phyloP scores from a whole-genome alignment of 148 eudicot genomes.

The Camellia japonica region DNA sequence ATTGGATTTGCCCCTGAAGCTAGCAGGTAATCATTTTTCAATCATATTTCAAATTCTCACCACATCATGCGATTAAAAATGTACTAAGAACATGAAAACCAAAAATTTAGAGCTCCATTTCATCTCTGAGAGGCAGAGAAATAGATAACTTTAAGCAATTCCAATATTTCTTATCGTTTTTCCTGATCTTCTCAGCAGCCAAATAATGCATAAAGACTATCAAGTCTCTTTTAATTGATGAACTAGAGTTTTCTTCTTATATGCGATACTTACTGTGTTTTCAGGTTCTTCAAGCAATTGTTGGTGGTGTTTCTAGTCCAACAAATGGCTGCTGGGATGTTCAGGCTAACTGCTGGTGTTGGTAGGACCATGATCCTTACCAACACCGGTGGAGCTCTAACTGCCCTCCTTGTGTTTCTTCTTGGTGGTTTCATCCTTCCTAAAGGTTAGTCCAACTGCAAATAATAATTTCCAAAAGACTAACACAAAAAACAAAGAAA shows the following conservation, averaged over 20 bases:
- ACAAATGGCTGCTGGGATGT: constrained; percentile 97
- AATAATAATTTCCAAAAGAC: neutral
- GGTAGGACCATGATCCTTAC: constrained; percentile 92
- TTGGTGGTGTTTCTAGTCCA: constrained; percentile 78
- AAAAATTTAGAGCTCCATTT: no score
- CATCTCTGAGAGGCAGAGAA: no score
- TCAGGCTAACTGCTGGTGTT: constrained; percentile 72
- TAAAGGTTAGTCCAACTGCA: constrained; percentile 44
- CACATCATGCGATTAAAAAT: no score
- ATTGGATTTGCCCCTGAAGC: constrained; percentile 88
- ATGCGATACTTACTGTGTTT: neutral
- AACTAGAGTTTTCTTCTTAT: neutral
- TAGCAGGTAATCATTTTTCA: constrained; percentile 47
- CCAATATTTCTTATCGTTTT: no score
- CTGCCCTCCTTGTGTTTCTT: constrained; percentile 76
- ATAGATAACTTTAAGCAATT: no score
- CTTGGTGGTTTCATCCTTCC: constrained; percentile 98
- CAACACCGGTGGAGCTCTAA: constrained; percentile 78
- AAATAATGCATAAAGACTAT: no score
- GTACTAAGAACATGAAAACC: no score
- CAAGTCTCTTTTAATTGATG: neutral
- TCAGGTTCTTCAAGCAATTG: constrained; percentile 88
- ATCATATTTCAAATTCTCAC: neutral
- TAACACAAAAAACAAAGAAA: neutral
- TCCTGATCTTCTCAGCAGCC: no score